Evolutionary conservation across 371 early-diverging fungal genomes (phyloP).

Genomic region (Mucor plumbeus): DNA sequence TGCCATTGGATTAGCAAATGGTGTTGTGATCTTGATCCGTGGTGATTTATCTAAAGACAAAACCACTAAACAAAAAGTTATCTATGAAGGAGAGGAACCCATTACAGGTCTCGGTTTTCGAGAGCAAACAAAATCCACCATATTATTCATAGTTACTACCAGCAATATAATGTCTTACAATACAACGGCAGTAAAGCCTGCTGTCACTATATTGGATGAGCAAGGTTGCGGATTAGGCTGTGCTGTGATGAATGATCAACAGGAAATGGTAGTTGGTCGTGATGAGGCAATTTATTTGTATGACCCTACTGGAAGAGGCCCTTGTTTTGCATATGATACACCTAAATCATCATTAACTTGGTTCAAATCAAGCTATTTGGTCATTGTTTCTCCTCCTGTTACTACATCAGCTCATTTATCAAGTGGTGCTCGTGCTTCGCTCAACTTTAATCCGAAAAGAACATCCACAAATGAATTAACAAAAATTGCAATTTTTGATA

Average conservation of each 20-base stretch:
- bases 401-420: slow-evolving; percentile 53
- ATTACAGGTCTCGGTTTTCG: slow-evolving; percentile 86
- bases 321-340: slow-evolving; percentile 90
- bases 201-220: slow-evolving; percentile 74
- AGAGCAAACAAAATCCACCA: slow-evolving; percentile 70
- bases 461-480: slow-evolving; percentile 51
- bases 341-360: slow-evolving; percentile 77
- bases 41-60: slow-evolving; percentile 84
- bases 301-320: slow-evolving; percentile 89
- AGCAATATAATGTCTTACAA: slow-evolving; percentile 70
- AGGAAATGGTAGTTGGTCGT: slow-evolving; percentile 84
- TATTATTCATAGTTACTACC: slow-evolving; percentile 78
- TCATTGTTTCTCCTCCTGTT: slow-evolving; percentile 72
- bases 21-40: slow-evolving; percentile 81
- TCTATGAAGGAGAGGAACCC: slow-evolving; percentile 84
- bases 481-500: slow-evolving; percentile 89
- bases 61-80: slow-evolving; percentile 76
- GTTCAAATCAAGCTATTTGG: slow-evolving; percentile 78
- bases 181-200: slow-evolving; percentile 62
- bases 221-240: slow-evolving; percentile 84
- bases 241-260: slow-evolving; percentile 73
- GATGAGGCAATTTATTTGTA: slow-evolving; percentile 94
- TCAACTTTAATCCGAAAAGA: slow-evolving; percentile 37
- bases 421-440: slow-evolving; percentile 36
- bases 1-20: slow-evolving; percentile 91